Evolutionary conservation across 2,329 filamentous ascomycete genomes (phyloP), one percentile per base, ranked within the genome.

Genomic region (Phialemoniopsis sp.): DNA sequence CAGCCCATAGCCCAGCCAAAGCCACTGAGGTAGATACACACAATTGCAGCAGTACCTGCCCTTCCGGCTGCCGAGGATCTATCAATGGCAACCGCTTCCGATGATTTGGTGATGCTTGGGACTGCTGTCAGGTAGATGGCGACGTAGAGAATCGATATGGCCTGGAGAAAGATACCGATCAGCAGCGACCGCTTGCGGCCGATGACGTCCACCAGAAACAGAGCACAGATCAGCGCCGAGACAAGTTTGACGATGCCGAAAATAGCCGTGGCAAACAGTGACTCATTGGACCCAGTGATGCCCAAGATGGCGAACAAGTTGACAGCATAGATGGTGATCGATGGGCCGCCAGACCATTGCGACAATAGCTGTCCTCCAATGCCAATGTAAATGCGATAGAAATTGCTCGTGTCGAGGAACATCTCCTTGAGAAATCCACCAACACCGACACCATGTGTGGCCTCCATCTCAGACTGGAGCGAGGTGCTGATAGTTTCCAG

Each of bases 171-270:
- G 47, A 82, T 82, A 2, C 80, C 80, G 2, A 70, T 59, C 17
- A 80, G 66, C 1, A 83, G 68, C 2, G 80, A 69, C 6, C 78
- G 74, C 60, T 88, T 88, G 40, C 85, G 80, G 5, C 85, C 86
- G 46, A 89, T 80, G 37, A 83, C 79, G 49, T 89, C 85, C 46
- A 89, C 84, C 10, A 89, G 72, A 72, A 89, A 87, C 39, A 89
- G 70, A 1, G 85, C 84, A 54, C 84, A 89, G 29, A 76, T 48
- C 17, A 89, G 55, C 8, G 82, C 77, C 0, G 81, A 72, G 4
- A 76, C 55, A 39, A 89, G 74, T 53, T 89, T 89, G 47, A 88
- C 70, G 35, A 88, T 74, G 29, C 85, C 85, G 39, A 89, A 88
- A 37, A 90, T 77, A 3, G 77, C 84, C 0, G 83, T 89, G 13